Conservation (phyloP, 2,329 filamentous ascomycete genomes). For the Rhexocercosporidium sp. region DNA sequence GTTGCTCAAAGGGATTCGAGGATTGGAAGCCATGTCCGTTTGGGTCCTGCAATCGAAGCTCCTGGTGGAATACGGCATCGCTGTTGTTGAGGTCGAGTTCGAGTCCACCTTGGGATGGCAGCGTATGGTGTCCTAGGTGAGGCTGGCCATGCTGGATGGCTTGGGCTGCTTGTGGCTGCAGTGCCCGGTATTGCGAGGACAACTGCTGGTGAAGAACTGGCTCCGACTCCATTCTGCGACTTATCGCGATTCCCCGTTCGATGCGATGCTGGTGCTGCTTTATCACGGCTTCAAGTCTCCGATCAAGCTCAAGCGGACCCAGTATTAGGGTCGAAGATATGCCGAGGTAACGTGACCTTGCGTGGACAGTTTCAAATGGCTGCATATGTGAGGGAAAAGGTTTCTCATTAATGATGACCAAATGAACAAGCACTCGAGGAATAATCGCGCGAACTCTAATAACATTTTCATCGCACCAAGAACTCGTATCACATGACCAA, state of each 20-base stretch:
- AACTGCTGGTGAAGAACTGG: slow-evolving; percentile 41
- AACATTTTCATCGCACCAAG: too few species aligned
- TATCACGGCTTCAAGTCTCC: slow-evolving; percentile 15
- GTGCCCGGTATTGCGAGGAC: slow-evolving; percentile 36
- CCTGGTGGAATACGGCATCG: slow-evolving; percentile 46
- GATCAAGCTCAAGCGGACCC: not conserved
- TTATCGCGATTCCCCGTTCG: slow-evolving; percentile 28
- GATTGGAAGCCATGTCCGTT: slow-evolving; percentile 43
- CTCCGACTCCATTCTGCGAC: slow-evolving; percentile 39
- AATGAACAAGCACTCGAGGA: too few species aligned
- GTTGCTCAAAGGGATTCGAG: slow-evolving; percentile 44
- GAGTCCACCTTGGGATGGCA: slow-evolving; percentile 45
- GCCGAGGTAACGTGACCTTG: slow-evolving; percentile 7
- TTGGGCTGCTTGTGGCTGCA: slow-evolving; percentile 42
- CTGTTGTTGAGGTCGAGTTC: slow-evolving; percentile 49
- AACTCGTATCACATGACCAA: not conserved
- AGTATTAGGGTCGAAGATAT: not conserved
- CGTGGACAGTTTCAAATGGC: not conserved
- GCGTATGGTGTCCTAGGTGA: slow-evolving; percentile 40
- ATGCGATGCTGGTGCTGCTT: slow-evolving; percentile 37
- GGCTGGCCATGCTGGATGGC: slow-evolving; percentile 41
- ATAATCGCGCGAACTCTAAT: too few species aligned
- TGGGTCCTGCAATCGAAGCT: slow-evolving; percentile 44
- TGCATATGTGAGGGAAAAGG: not conserved
- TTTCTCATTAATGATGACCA: not conserved